Conservation (phyloP, 805 yeast species). For the Yarrowia sp. region DNA sequence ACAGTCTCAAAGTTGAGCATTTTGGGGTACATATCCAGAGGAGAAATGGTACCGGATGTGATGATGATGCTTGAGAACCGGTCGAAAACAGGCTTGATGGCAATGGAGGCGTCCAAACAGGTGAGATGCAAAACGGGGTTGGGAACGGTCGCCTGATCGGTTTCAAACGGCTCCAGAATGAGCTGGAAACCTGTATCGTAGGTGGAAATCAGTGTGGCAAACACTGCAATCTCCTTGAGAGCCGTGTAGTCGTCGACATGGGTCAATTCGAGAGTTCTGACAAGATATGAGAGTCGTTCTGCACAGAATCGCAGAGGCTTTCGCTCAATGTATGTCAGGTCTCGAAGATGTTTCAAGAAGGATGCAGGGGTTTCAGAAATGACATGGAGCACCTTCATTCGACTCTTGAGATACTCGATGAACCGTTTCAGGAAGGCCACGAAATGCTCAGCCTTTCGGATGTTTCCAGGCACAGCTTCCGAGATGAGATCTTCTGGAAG, state of each 20-base stretch:
- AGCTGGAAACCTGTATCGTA: slow-evolving; percentile 90
- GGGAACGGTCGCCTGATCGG: slow-evolving; percentile 93
- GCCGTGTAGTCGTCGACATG: slow-evolving; percentile 92
- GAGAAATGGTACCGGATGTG: slow-evolving; percentile 97
- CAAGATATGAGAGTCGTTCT: slow-evolving; percentile 82
- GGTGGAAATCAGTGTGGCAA: slow-evolving; percentile 93
- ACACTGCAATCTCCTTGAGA: slow-evolving; percentile 90
- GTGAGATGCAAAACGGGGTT: slow-evolving; percentile 92
- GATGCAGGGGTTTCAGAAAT: slow-evolving; percentile 97
- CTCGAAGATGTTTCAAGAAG: slow-evolving; percentile 87
- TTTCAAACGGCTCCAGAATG: slow-evolving; percentile 92
- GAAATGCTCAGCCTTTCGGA: slow-evolving; percentile 94
- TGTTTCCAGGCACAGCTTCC: slow-evolving; percentile 97
- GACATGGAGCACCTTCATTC: slow-evolving; percentile 97
- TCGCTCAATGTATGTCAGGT: slow-evolving; percentile 83
- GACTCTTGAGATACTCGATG: slow-evolving; percentile 88
- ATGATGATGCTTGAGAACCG: slow-evolving; percentile 87
- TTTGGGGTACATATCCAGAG: slow-evolving; percentile 96
- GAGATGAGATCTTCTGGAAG: slow-evolving; percentile 78
- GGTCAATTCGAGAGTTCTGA: slow-evolving; percentile 79
- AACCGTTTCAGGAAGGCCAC: slow-evolving; percentile 88
- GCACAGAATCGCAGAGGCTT: slow-evolving; percentile 92
- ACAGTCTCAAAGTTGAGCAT: slow-evolving; percentile 91
- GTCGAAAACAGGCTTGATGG: slow-evolving; percentile 95
- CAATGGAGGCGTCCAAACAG: slow-evolving; percentile 95